Base-by-base conservation (phyloP, 306 rosid species). In the Pyrus communis region DNA sequence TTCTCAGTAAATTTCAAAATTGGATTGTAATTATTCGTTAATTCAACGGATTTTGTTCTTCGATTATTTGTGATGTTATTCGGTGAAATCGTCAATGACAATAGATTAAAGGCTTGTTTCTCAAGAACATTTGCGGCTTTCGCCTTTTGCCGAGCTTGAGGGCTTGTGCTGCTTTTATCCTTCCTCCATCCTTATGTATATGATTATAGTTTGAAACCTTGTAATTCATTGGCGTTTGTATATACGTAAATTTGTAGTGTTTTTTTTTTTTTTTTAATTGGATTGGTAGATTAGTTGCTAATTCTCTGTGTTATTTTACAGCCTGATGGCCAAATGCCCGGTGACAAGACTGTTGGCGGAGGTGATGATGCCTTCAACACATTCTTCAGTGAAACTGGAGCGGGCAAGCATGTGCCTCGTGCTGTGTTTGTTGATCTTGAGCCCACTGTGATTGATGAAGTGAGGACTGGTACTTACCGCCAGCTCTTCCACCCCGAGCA, bases 291-390 rank as follows among this genome's bases (percentile, higher is more conserved):
- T 43, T 25, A 3, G 52, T 55, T 10, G 40, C 33, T 7, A 71
- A 23, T 25, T 28, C 0, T 43, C 5, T 67, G 46, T 25, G 7
- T 33, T n/a, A 17, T 61, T 59, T n/a, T 42, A 65, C 77, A 91
- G 97, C 97, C 94, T 75, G 98, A 93, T 91, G 98, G 98, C 13
- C 96, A 91, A 85, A 93, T 91, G 96, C 96, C 98, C 0, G 45
- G 96, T 81, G 98, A 93, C 85, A 89, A 85, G 78, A 93, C 98
- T 0, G 81, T 88, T 45, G 96, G 95, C 0, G 95, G 95, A 21
- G 96, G 96, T 46, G 95, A 93, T 4, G 98, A 93, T 80, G 98
- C 97, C 38, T 91, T 91, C 89, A 91, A 91, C 95, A 91, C 96
- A 62, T 91, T 91, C 84, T 91, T 91, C 85, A 93, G 98, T 4